Evolutionary conservation across 225 moss, liverwort and hornwort genomes (phyloP).

Genomic region (Pseudisothecium myosuroides): DNA sequence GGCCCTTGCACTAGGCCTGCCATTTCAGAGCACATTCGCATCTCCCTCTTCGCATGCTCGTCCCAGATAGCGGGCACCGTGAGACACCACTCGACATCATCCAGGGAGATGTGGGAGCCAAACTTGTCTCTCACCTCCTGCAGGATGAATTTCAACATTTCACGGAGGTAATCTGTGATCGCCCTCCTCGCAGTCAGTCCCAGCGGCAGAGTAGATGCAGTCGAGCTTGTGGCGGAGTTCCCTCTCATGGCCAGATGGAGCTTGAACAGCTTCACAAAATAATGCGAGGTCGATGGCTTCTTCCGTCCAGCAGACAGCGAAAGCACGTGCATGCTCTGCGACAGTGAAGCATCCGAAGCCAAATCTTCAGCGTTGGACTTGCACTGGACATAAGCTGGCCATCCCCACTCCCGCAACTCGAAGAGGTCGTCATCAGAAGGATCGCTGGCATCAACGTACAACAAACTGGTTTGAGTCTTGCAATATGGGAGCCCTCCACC

Average conservation of each 20-base stretch:
- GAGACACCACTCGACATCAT: constrained; percentile 25
- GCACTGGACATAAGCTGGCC: background rate
- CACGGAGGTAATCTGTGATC: background rate
- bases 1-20: constrained; percentile 12
- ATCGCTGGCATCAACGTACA: background rate
- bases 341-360: too few species aligned
- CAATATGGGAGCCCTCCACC: background rate
- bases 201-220: background rate
- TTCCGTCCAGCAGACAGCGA: background rate
- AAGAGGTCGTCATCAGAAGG: background rate
- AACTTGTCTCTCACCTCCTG: background rate
- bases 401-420: background rate
- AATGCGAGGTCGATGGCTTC: background rate
- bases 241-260: background rate
- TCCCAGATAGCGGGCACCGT: constrained; percentile 39
- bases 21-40: background rate
- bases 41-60: background rate
- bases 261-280: background rate
- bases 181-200: background rate
- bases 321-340: background rate
- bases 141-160: background rate
- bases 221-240: too few species aligned
- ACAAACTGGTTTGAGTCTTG: background rate
- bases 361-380: background rate
- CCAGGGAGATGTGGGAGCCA: background rate